Evolutionary conservation across 495 filamentous ascomycete genomes (phyloP).

Genomic region (Tuber indicum): DNA sequence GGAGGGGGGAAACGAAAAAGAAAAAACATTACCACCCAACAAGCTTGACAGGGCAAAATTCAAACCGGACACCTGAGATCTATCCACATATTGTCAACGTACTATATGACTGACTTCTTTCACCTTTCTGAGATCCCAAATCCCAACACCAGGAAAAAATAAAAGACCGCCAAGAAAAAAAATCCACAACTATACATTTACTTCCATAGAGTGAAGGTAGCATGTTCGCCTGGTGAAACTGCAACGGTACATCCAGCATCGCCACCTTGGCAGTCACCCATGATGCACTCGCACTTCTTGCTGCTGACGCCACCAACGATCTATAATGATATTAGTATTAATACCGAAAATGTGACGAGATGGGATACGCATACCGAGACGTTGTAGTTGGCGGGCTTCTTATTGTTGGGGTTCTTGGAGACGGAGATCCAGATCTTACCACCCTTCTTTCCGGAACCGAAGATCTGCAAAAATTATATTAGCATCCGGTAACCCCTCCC

Average conservation of each 20-base stretch:
- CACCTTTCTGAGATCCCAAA: neutral
- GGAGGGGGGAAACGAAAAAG: neutral
- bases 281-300: constrained; percentile 66
- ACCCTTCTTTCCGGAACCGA: constrained; percentile 66
- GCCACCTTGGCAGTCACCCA: constrained; percentile 41
- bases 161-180: constrained; percentile 10
- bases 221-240: constrained; percentile 11
- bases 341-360: neutral
- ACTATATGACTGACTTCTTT: neutral
- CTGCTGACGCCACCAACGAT: constrained; percentile 54
- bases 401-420: constrained; percentile 58
- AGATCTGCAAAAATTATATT: constrained; percentile 47
- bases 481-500: neutral
- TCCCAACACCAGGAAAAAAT: neutral
- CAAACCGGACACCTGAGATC: neutral
- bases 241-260: constrained; percentile 29
- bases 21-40: neutral
- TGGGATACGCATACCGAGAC: constrained; percentile 1
- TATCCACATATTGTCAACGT: neutral
- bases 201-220: constrained; percentile 15
- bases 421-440: constrained; percentile 75
- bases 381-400: constrained; percentile 54
- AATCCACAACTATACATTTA: neutral
- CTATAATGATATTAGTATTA: neutral
- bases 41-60: neutral